Evolutionary conservation across 495 filamentous ascomycete species (phyloP), one percentile per base, ranked within the genome.

Genomic region (Trichoderma erinaceum): DNA sequence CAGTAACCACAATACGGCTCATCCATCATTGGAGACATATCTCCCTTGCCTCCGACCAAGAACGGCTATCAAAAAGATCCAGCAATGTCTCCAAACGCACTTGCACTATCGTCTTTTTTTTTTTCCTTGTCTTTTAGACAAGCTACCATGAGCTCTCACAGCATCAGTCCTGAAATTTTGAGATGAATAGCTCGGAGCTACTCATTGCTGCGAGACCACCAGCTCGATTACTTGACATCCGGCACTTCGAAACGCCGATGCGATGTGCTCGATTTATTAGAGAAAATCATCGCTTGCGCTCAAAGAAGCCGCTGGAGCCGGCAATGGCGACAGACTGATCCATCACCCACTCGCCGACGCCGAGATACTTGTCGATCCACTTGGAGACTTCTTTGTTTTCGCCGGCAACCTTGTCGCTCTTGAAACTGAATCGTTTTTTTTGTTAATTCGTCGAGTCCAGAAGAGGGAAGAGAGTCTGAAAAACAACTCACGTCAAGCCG

Each of bases 291-390:
- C 93, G 88, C 75, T 83, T 90, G 73, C 94, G 85, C 78, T 97
- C 93, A 75, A 99, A 99, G 78, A 85, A 99, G 41, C 87, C 84
- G 76, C 91, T 95, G 16, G 90, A 88, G 16, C 92, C 89, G 79
- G 96, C 88, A 66, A 97, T 83, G 35, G 93, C 93, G 35, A 97
- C 92, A 6, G 92, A 95, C 80, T 94, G 90, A 75, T 99, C 95
- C 93, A 99, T 94, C 66, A 97, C 90, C 91, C 91, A 96, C 79
- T 99, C 95, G 75, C 95, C 95, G 56, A 98, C 87, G 65, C 91
- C 91, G 68, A 99, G 88, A 80, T 99, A 99, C 76, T 89, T 97
- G 73, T 94, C 92, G 71, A 99, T 85, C 90, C 92, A 97, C 73
- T 88, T 89, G 76, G 91, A 90, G 72, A 97, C 74, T 67, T 94